These are phyloP conservation scores for Alternaria sp. DNA, from an alignment of 2,329 filamentous ascomycete genomes.

Conservation along the genomic window DNA sequence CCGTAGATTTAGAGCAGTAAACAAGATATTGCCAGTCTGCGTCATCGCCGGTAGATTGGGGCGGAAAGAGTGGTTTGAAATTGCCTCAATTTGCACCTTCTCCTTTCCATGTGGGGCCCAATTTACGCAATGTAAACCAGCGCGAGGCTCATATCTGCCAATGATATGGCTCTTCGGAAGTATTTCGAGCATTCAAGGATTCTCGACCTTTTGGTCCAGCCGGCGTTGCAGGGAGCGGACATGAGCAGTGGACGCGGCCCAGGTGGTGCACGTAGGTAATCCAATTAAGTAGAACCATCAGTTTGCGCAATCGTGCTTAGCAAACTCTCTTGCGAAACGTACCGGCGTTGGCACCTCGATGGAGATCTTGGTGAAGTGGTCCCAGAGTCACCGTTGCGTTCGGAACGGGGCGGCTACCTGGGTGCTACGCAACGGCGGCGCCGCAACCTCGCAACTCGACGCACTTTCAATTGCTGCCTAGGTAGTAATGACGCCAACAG, in stretches of 20 bases:
- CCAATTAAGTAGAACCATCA: not conserved
- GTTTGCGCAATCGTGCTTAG: not conserved
- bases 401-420: not conserved
- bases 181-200: not conserved
- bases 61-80: not conserved
- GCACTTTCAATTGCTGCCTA: not conserved
- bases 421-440: conserved; percentile 1
- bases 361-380: not conserved
- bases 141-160: not conserved
- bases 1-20: not conserved
- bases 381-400: not conserved
- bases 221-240: conserved; percentile 7
- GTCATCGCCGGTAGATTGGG: not conserved
- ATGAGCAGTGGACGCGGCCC: conserved; percentile 2
- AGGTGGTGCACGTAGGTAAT: not conserved
- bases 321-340: conserved; percentile 1
- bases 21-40: not conserved
- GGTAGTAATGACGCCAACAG: not conserved
- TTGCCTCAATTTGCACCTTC: not conserved
- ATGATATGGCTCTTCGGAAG: not conserved
- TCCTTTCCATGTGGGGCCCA: not conserved
- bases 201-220: not conserved
- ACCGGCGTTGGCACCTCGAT: not conserved
- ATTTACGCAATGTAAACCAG: not conserved
- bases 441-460: not conserved